Evolutionary conservation across 2,329 filamentous ascomycete species (phyloP), one percentile per base, ranked within the genome.

Genomic region (Ploettnerulaceae sp.): DNA sequence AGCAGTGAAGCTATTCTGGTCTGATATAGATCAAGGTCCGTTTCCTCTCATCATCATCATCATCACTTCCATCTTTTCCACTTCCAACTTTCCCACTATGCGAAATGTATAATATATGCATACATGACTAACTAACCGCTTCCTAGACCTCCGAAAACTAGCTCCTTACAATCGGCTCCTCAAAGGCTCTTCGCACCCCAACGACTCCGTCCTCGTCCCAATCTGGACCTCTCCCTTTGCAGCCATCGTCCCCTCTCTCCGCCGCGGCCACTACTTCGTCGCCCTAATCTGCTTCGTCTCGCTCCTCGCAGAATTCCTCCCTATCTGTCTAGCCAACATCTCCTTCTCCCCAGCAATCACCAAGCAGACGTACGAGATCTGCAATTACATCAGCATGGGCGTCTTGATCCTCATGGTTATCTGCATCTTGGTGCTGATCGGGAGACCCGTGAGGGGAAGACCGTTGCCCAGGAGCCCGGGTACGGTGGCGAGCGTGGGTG

Each of bases 241-340:
- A 0, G 72, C 71, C 0, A 49, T 77, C 49, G 62, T 64, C 52
- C 60, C 64, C 7, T 66, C 68, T 4, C 48, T 70, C 12, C 36
- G 54, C 3, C 56, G 64, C 14, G 58, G 59, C 7, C 67, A 75
- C 25, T 40, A 61, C 5, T 72, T 71, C 48, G 63, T 72, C 1
- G 62, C 67, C 18, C 44, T 66, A 9, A 66, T 71, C 7, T 67
- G 70, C 0, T 51, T 68, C 4, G 68, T 70, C 36, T 64, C 70
- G 3, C 66, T 75, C 17, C 61, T 75, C 2, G 67, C 72, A 17
- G 73, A 77, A 38, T 68, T 74, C 37, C 67, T 77, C n/a, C 73
- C 73, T 1, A 62, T 75, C 15, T 62, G 72, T 1, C 65, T 77
- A 2, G 66, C 71, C 53, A 75, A 74, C 49, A 65, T 76, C 2